Evolutionary conservation across 495 filamentous ascomycete species (phyloP).

Genomic region (Viridothelium virens): DNA sequence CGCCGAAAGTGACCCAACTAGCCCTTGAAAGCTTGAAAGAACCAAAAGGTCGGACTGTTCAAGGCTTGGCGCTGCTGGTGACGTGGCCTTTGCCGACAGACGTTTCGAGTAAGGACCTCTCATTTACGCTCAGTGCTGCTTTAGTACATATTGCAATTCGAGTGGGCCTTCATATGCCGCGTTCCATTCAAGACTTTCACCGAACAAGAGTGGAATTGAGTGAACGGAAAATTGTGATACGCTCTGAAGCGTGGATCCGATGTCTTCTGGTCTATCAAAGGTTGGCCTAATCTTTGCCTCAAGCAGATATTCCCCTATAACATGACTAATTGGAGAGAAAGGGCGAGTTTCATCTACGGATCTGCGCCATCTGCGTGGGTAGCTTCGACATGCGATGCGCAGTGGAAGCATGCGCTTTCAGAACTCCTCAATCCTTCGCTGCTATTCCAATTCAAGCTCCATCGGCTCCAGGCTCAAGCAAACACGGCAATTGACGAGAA

Average conservation of each 20-base stretch:
- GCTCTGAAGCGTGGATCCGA: neutral
- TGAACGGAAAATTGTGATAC: neutral
- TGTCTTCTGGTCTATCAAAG: constrained; percentile 1
- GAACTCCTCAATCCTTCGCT: neutral
- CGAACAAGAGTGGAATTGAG: neutral
- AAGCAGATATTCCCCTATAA: neutral
- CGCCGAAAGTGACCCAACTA: neutral
- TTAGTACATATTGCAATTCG: constrained; percentile 1
- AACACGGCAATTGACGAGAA: neutral
- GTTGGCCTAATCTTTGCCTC: neutral
- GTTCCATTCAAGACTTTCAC: neutral
- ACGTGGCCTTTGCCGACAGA: constrained; percentile 3
- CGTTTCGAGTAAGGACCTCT: neutral
- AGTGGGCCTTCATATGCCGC: constrained; percentile 8
- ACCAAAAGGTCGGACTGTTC: neutral
- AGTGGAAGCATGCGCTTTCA: neutral
- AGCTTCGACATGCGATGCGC: constrained; percentile 1
- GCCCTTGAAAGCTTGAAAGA: constrained; percentile 1
- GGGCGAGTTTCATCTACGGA: constrained; percentile 1
- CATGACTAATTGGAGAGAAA: neutral
- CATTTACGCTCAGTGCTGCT: neutral
- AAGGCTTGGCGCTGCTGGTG: neutral
- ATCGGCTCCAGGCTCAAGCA: constrained; percentile 2
- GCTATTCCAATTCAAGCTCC: constrained; percentile 1
- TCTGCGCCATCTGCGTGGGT: constrained; percentile 3